phyloP scores from a whole-genome alignment of 257 asterid genomes.

The Euphrasia confusa region DNA sequence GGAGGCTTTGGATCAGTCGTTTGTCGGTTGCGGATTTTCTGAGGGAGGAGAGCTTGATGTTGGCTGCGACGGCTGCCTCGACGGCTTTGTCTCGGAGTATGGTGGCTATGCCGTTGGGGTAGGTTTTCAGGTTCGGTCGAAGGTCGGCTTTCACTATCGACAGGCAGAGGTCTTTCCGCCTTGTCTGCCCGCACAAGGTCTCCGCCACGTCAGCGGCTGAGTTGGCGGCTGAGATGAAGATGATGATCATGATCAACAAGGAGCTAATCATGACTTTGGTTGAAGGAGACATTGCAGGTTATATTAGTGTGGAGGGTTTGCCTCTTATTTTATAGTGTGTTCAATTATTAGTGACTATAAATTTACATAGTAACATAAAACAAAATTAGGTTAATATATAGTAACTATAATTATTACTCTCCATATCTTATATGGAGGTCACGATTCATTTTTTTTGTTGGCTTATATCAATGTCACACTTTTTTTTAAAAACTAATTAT shows the following conservation, averaged over 20 bases:
- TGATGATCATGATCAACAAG: not conserved
- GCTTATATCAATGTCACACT: no score
- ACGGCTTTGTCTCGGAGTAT: conserved; percentile 18
- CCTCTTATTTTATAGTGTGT: no score
- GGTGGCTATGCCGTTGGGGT: conserved; percentile 3
- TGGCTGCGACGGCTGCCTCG: not conserved
- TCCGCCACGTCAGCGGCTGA: not conserved
- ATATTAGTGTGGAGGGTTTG: no score
- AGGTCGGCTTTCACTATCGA: conserved; percentile 9
- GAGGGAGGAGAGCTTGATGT: not conserved
- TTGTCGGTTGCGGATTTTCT: not conserved
- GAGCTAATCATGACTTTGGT: no score
- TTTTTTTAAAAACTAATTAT: no score
- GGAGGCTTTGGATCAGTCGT: not conserved
- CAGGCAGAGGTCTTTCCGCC: not conserved
- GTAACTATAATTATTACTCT: no score
- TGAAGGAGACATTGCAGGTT: not conserved
- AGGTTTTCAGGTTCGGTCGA: conserved; percentile 9
- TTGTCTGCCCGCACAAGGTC: not conserved
- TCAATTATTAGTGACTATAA: no score
- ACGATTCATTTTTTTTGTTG: no score
- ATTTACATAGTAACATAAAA: no score
- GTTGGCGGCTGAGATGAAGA: not conserved
- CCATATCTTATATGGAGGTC: no score
- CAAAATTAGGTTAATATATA: no score